Evolutionary conservation across 352 stramenopile species (phyloP).

Genomic region (Phytophthora rubi): DNA sequence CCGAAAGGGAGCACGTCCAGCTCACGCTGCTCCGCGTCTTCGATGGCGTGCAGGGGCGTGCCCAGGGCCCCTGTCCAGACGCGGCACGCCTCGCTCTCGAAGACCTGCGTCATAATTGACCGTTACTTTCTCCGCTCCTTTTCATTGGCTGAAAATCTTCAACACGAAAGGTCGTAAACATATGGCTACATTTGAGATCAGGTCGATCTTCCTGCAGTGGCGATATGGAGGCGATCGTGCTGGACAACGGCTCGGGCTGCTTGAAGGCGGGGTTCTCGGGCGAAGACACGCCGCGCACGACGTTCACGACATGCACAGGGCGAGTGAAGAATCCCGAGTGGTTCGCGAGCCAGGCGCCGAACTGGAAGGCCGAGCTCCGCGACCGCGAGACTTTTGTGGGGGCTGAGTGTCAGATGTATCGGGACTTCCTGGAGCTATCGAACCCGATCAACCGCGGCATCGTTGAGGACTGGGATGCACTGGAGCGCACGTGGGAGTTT

Average conservation of each 20-base stretch:
- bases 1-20: slow-evolving; percentile 34
- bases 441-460: slow-evolving; percentile 82
- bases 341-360: slow-evolving; percentile 67
- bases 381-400: slow-evolving; percentile 81
- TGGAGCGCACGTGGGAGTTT: slow-evolving; percentile 89
- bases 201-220: slow-evolving; percentile 11
- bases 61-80: slow-evolving; percentile 51
- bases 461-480: slow-evolving; percentile 84
- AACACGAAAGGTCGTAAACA: slow-evolving; percentile 41
- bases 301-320: slow-evolving; percentile 76
- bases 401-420: slow-evolving; percentile 65
- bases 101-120: slow-evolving; percentile 30
- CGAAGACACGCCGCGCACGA: slow-evolving; percentile 80
- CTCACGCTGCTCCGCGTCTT: slow-evolving; percentile 37
- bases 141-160: slow-evolving; percentile 30
- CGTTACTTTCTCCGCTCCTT: slow-evolving; percentile 7
- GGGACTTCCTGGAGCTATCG: slow-evolving; percentile 70
- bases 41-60: slow-evolving; percentile 34
- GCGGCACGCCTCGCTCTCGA: slow-evolving; percentile 41
- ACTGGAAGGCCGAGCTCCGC: slow-evolving; percentile 67
- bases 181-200: slow-evolving; percentile 26
- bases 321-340: slow-evolving; percentile 83
- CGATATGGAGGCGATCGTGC: slow-evolving; percentile 76
- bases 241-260: slow-evolving; percentile 87
- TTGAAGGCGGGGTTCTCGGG: slow-evolving; percentile 87